These are phyloP conservation scores for Grosmannia penicillata DNA, from an alignment of 2,329 filamentous ascomycete genomes.

Conservation along the genomic window DNA sequence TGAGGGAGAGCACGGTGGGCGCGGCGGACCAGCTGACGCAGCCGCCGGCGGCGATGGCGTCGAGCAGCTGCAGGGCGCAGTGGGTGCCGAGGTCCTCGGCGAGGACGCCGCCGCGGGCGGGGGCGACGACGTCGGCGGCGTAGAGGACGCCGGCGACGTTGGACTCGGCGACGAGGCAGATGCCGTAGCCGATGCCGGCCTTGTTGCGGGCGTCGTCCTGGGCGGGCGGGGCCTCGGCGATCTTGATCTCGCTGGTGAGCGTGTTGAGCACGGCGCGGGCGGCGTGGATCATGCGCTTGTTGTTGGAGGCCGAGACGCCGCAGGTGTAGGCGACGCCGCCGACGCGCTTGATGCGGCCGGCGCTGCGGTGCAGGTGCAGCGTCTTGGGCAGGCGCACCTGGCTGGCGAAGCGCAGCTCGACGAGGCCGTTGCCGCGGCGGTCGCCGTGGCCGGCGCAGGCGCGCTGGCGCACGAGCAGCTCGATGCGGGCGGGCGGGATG, in stretches of 20 bases:
- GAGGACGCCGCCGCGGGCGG: slow-evolving; percentile 63
- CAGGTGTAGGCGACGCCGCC: slow-evolving; percentile 88
- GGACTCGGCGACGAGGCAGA: slow-evolving; percentile 86
- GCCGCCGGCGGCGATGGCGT: slow-evolving; percentile 68
- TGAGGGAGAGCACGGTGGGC: slow-evolving; percentile 65
- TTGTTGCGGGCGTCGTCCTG: slow-evolving; percentile 44
- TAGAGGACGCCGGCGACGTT: slow-evolving; percentile 68
- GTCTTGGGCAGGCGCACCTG: slow-evolving; percentile 92
- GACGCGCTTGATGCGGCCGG: slow-evolving; percentile 76
- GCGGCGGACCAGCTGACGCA: slow-evolving; percentile 62
- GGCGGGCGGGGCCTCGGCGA: slow-evolving; percentile 43
- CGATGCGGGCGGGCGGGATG: slow-evolving; percentile 64
- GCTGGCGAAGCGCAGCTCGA: slow-evolving; percentile 87
- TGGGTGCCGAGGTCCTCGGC: slow-evolving; percentile 83
- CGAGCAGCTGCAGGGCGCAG: slow-evolving; percentile 79
- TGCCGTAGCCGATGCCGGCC: slow-evolving; percentile 79
- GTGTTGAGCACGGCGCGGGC: slow-evolving; percentile 78
- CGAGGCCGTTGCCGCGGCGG: slow-evolving; percentile 71
- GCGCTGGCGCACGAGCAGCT: slow-evolving; percentile 66
- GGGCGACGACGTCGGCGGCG: slow-evolving; percentile 67
- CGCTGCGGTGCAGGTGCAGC: slow-evolving; percentile 66
- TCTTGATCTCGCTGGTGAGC: slow-evolving; percentile 76
- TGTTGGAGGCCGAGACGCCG: slow-evolving; percentile 84
- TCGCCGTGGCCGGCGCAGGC: slow-evolving; percentile 66
- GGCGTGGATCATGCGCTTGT: slow-evolving; percentile 85